A percentile compares a stretch with the other conserved stretches of the same genome.
These are phyloP conservation scores for Clausena lansium DNA, from an alignment of 345 rosid genomes.

Conservation along the genomic window DNA sequence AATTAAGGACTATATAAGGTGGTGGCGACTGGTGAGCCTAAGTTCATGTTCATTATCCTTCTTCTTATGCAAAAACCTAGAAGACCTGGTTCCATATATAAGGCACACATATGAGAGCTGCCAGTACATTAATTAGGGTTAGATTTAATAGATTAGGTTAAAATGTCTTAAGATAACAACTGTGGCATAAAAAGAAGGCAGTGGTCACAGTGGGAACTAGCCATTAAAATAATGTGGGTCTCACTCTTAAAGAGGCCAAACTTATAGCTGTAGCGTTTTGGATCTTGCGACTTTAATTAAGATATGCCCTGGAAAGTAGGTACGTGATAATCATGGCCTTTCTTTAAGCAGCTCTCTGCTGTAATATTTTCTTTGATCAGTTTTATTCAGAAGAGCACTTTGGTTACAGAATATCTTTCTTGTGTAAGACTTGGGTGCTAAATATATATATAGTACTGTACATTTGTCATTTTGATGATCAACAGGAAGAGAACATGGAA, in stretches of 20 bases:
- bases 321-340: background rate
- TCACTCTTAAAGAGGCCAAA: background rate
- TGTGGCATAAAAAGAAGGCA: background rate
- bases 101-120: background rate
- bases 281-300: background rate
- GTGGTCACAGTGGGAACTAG: constrained; percentile 3
- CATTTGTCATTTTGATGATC: background rate
- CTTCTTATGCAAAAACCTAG: background rate
- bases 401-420: background rate
- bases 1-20: no score
- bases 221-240: constrained; percentile 5
- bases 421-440: background rate
- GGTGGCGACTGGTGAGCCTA: no score
- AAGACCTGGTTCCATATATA: background rate
- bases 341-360: background rate
- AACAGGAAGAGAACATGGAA: constrained; percentile 83
- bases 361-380: background rate
- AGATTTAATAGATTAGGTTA: no score
- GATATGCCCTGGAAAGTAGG: background rate
- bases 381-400: background rate
- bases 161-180: background rate
- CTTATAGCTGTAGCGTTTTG: background rate
- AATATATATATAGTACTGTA: background rate
- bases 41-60: no score
- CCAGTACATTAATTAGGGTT: background rate